These are phyloP conservation scores for Fusarium sp. DNA, from an alignment of 2,329 filamentous ascomycete species.

Conservation along the genomic window DNA sequence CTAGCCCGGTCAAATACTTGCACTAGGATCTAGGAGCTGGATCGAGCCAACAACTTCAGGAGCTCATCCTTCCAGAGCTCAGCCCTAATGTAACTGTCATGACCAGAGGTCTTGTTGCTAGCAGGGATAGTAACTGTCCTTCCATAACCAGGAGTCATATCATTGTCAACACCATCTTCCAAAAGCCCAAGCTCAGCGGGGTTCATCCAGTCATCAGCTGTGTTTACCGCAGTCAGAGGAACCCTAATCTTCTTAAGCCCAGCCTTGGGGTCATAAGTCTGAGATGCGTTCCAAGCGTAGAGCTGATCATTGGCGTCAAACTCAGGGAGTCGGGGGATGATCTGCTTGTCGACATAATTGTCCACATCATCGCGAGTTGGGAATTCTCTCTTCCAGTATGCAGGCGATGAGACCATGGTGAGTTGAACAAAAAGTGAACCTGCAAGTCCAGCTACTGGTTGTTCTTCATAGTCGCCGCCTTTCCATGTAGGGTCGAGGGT, in stretches of 20 bases:
- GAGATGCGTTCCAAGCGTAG: constrained; percentile 32
- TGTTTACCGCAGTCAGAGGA: constrained; percentile 32
- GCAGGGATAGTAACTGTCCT: constrained; percentile 5
- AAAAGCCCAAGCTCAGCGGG: constrained; percentile 18
- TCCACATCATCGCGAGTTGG: constrained; percentile 23
- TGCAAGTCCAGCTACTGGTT: constrained; percentile 6
- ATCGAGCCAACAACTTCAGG: not conserved
- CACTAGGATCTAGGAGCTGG: accelerated
- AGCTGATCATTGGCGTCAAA: constrained; percentile 32
- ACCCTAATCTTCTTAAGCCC: constrained; percentile 11
- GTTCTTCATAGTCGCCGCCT: constrained; percentile 9
- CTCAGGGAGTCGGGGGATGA: constrained; percentile 3
- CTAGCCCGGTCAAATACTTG: accelerated
- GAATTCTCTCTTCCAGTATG: constrained; percentile 21
- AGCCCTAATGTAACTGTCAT: constrained; percentile 35
- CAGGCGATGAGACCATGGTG: constrained; percentile 22
- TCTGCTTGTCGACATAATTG: not conserved
- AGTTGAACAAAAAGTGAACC: constrained; percentile 25
- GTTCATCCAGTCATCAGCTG: constrained; percentile 35
- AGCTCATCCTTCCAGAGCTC: constrained; percentile 33
- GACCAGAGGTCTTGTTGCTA: constrained; percentile 20
- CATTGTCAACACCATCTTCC: not conserved
- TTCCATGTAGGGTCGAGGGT: constrained; percentile 25
- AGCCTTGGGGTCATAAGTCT: constrained; percentile 10
- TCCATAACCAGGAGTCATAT: constrained; percentile 18